Conservation (phyloP, 768 basidiomycete genomes). For the Hygrophorus pudorinus region DNA sequence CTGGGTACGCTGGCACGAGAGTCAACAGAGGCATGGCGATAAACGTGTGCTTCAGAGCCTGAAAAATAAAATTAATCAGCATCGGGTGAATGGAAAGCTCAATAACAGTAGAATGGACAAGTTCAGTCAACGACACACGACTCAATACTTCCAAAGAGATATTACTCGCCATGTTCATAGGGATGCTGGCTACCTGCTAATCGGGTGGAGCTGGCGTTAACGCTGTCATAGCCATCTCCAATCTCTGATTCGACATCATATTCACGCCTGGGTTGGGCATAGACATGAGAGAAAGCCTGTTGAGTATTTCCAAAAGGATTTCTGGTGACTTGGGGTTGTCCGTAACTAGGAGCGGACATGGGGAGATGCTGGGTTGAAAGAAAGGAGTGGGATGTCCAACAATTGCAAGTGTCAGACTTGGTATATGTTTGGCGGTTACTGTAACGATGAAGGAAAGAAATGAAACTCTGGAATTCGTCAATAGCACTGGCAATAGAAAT, state of each 20-base stretch:
- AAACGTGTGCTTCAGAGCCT: constrained; percentile 23
- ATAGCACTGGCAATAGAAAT: constrained; percentile 1
- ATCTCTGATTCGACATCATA: constrained; percentile 30
- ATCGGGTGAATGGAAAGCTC: constrained; percentile 3
- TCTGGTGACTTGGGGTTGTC: constrained; percentile 7
- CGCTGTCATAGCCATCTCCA: constrained; percentile 21
- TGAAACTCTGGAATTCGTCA: constrained; percentile 18
- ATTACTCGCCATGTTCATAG: constrained; percentile 17
- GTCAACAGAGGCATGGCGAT: constrained; percentile 41
- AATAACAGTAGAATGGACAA: constrained; percentile 17
- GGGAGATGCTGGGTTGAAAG: neutral
- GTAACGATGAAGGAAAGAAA: neutral
- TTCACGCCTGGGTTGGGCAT: constrained; percentile 23
- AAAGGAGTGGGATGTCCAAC: neutral
- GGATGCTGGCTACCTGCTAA: constrained; percentile 20
- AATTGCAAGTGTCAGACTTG: neutral
- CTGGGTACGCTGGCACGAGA: constrained; percentile 51
- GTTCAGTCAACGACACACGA: no score
- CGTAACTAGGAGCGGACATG: neutral
- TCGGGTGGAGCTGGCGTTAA: constrained; percentile 22
- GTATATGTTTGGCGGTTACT: no score
- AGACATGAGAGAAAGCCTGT: constrained; percentile 1
- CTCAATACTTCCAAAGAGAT: constrained; percentile 4
- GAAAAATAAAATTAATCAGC: constrained; percentile 3
- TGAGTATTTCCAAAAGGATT: constrained; percentile 9